Conservation (phyloP, 345 rosid species). For the Trapa bicornis region DNA sequence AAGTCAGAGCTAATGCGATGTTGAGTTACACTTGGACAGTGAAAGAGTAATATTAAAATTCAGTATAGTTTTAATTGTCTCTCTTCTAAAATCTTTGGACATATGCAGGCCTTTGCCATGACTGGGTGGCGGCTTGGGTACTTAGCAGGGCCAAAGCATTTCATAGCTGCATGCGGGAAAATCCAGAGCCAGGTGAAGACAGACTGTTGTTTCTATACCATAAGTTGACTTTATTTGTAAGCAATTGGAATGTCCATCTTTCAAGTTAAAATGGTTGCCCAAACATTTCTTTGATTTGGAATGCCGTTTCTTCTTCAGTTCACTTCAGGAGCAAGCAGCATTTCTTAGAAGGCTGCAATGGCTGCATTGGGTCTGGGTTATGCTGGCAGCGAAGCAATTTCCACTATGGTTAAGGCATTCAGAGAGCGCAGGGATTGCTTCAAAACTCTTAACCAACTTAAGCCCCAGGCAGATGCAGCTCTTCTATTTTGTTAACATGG, state of each 20-base stretch:
- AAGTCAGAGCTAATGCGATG: no score
- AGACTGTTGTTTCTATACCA: not conserved
- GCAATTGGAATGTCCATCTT: not conserved
- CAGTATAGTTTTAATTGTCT: no score
- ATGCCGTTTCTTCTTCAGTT: constrained; percentile 20
- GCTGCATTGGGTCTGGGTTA: constrained; percentile 90
- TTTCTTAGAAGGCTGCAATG: constrained; percentile 81
- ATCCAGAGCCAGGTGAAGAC: constrained; percentile 82
- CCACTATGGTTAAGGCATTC: constrained; percentile 79
- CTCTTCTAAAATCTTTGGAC: constrained; percentile 4
- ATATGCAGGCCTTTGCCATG: constrained; percentile 92
- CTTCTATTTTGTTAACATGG: not conserved
- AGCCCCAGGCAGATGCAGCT: not conserved
- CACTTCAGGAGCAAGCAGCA: constrained; percentile 89
- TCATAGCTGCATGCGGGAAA: constrained; percentile 87
- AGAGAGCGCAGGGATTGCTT: constrained; percentile 85
- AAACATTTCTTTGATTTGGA: not conserved
- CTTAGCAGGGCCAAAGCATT: constrained; percentile 85
- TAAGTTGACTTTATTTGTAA: no score
- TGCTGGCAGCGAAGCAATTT: constrained; percentile 83
- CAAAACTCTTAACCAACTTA: constrained; percentile 6
- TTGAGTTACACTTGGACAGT: not conserved
- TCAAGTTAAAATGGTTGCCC: not conserved
- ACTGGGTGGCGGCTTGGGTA: constrained; percentile 99
- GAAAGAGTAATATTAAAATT: not conserved